Base-by-base conservation (phyloP, 139 green algal genomes). In the Closterium sp. region DNA sequence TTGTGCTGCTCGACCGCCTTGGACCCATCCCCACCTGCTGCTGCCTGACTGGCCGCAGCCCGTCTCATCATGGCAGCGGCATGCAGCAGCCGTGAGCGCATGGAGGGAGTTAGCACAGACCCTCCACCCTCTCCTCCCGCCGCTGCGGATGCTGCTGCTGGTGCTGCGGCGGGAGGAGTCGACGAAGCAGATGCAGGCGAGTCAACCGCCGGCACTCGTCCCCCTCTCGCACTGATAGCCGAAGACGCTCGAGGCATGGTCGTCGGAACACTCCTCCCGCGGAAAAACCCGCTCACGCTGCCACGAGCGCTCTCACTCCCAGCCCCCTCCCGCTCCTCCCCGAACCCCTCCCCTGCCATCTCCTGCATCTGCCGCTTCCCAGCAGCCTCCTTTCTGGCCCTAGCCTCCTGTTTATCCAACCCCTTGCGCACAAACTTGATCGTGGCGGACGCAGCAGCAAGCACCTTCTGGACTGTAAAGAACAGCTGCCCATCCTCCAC, bases 391-490 rank as follows among this genome's bases (percentile, higher is more conserved):
- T 87, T 87, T 9, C 85, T 30, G 21, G 85, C 85, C 2, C 85
- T 27, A 7, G 85, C 85, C 85, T 87, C 85, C 28, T 30, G 28
- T 24, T 87, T 87, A 24, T 87, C 85, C 85, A 87, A 27, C 85
- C 85, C 85, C 85, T 87, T 87, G 85, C 85, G 85, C 10, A 87
- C 85, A 87, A 87, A 87, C 85, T 87, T 87, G 85, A 87, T 31
- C 1, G 85, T 87, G 85, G 85, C 24, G 21, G 85, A 30, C 2
- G 85, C 85, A 21, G 85, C 85, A 24, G 85, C n/a, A 4, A 89
- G 86, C 86, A 89, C 30, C 86, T 89, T 89, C 19, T 50, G 86
- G 2, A 89, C 31, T 5, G 31, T 42, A 9, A 50, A 30, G 31
- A 89, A 50, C 28, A 62, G 29, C 86, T 31, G 22, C 28, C 29